phyloP scores from a whole-genome alignment of 208 protist genomes.

The Trypanosoma vivax region DNA sequence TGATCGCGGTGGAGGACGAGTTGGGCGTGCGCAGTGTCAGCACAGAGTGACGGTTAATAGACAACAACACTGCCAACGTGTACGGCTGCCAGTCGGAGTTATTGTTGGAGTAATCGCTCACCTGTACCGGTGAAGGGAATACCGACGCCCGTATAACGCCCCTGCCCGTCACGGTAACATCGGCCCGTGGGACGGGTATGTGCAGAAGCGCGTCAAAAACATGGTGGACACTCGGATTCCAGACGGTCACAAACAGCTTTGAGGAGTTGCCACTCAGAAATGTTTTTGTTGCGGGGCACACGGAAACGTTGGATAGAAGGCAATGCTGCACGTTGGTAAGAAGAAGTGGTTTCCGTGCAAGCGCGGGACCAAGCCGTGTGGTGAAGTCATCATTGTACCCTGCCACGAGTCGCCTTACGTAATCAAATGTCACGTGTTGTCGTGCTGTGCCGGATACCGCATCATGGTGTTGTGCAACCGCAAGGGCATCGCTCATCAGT shows the following conservation, averaged over 20 bases:
- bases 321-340: constrained; percentile 3
- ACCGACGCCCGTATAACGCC: background rate
- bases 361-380: background rate
- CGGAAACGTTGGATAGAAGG: constrained; percentile 11
- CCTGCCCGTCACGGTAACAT: constrained; percentile 1
- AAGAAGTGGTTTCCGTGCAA: background rate
- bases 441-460: constrained; percentile 47
- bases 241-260: background rate
- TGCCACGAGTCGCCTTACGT: constrained; percentile 18
- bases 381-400: constrained; percentile 10
- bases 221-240: constrained; percentile 9
- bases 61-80: background rate
- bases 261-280: background rate
- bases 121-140: constrained; percentile 1
- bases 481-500: constrained; percentile 23
- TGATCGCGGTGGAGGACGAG: background rate
- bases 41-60: background rate
- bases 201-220: background rate
- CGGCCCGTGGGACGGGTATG: constrained; percentile 4
- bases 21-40: background rate
- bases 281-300: background rate
- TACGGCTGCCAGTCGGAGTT: constrained; percentile 1
- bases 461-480: constrained; percentile 54
- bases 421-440: constrained; percentile 50
- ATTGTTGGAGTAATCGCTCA: constrained; percentile 6